Conservation (phyloP, 768 basidiomycete genomes). For the Pleurotus djamor region DNA sequence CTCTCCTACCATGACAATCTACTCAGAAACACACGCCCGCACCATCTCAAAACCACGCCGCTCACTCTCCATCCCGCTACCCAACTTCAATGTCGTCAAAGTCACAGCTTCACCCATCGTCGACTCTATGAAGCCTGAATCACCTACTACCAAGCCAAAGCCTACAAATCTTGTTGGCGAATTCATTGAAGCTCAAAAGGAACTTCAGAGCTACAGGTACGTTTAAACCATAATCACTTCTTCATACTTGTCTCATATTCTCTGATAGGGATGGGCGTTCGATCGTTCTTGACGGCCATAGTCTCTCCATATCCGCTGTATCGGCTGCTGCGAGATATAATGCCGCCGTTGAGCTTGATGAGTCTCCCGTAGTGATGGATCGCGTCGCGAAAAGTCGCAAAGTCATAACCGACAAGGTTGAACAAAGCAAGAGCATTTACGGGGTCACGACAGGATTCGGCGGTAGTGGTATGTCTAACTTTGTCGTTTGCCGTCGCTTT, state of each 20-base stretch:
- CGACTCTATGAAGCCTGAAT: slow-evolving; percentile 12
- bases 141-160: slow-evolving; percentile 15
- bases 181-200: slow-evolving; percentile 58
- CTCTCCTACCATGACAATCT: slow-evolving; percentile 21
- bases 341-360: slow-evolving; percentile 48
- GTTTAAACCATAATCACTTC: slow-evolving; percentile 18
- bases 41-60: slow-evolving; percentile 12
- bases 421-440: slow-evolving; percentile 69
- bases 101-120: slow-evolving; percentile 18
- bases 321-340: slow-evolving; percentile 71
- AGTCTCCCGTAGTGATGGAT: slow-evolving; percentile 41
- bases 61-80: slow-evolving; percentile 22
- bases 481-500: neutral
- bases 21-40: slow-evolving; percentile 22
- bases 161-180: slow-evolving; percentile 42
- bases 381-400: slow-evolving; percentile 63
- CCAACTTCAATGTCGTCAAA: slow-evolving; percentile 17
- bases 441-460: slow-evolving; percentile 86
- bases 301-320: slow-evolving; percentile 73
- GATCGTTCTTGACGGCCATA: slow-evolving; percentile 67
- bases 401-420: slow-evolving; percentile 66
- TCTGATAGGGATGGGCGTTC: slow-evolving; percentile 53
- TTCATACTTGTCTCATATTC: neutral
- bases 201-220: slow-evolving; percentile 66
- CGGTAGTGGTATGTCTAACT: slow-evolving; percentile 48